A percentile compares a stretch with the other conserved stretches of the same genome.
Conservation (phyloP, 1,139 yeast species). For the Meyerozyma smithsonii region DNA sequence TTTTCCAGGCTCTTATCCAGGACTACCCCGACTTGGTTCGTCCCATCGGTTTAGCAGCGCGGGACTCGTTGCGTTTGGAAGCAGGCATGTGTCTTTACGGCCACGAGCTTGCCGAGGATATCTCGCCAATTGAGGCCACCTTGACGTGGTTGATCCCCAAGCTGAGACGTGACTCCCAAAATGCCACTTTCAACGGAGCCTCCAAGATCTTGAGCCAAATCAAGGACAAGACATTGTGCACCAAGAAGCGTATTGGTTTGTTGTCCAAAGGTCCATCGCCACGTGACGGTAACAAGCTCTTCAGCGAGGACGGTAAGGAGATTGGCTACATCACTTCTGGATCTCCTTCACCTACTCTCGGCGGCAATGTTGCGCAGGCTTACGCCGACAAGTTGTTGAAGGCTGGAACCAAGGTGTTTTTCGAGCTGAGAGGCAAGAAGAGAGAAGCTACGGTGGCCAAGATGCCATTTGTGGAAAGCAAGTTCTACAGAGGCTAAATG, state of each 20-base stretch:
- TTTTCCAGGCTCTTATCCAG: slow-evolving; percentile 59
- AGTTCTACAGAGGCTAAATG: slow-evolving; percentile 51
- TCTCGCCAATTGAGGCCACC: slow-evolving; percentile 85
- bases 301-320: slow-evolving; percentile 37
- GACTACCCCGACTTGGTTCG: slow-evolving; percentile 55
- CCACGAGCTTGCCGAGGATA: slow-evolving; percentile 76
- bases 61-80: slow-evolving; percentile 90
- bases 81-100: slow-evolving; percentile 99
- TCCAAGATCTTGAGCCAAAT: slow-evolving; percentile 66
- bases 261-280: slow-evolving; percentile 86
- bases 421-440: slow-evolving; percentile 79
- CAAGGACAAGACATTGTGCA: slow-evolving; percentile 53
- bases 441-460: slow-evolving; percentile 72
- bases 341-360: slow-evolving; percentile 79
- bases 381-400: slow-evolving; percentile 76
- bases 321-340: slow-evolving; percentile 88
- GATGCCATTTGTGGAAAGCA: slow-evolving; percentile 78
- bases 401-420: slow-evolving; percentile 67
- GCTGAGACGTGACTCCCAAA: slow-evolving; percentile 51
- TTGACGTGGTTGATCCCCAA: slow-evolving; percentile 88
- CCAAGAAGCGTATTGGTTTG: slow-evolving; percentile 70
- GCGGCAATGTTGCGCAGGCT: slow-evolving; percentile 90
- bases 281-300: slow-evolving; percentile 73
- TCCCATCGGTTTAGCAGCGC: slow-evolving; percentile 94
- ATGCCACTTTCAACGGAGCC: slow-evolving; percentile 72